phyloP scores from a whole-genome alignment of 2,329 filamentous ascomycete species.

The Trichophyton equinum region DNA sequence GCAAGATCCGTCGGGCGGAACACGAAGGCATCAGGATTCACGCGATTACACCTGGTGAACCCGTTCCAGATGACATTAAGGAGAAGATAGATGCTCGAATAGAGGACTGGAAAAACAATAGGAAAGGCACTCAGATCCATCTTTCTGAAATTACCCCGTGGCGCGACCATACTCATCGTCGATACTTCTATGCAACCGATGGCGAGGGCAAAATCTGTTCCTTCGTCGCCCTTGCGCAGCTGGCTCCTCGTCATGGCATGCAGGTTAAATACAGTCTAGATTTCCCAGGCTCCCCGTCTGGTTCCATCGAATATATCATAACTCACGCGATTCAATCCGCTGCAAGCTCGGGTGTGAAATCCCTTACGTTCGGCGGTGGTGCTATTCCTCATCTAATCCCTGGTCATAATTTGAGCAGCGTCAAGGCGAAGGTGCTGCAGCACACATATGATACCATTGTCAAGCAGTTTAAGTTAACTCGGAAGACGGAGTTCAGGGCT shows the following conservation, averaged over 20 bases:
- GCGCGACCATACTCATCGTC: conserved; percentile 69
- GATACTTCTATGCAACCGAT: conserved; percentile 72
- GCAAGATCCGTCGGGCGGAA: conserved; percentile 70
- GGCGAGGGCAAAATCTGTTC: conserved; percentile 59
- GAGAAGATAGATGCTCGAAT: conserved; percentile 60
- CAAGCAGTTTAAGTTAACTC: conserved; percentile 66
- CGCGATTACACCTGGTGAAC: conserved; percentile 54
- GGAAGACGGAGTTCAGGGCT: conserved; percentile 79
- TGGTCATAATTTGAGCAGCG: conserved; percentile 68
- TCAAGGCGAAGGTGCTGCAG: conserved; percentile 67
- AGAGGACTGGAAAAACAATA: conserved; percentile 62
- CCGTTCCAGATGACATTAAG: conserved; percentile 53
- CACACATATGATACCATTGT: conserved; percentile 72
- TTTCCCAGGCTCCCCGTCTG: conserved; percentile 75
- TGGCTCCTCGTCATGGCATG: conserved; percentile 71
- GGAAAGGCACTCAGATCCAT: conserved; percentile 79
- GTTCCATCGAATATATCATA: conserved; percentile 74
- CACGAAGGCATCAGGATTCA: conserved; percentile 72
- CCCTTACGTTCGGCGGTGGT: conserved; percentile 77
- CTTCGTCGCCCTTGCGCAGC: conserved; percentile 70
- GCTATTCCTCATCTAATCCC: conserved; percentile 61
- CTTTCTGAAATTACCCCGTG: conserved; percentile 81
- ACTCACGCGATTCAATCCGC: conserved; percentile 55
- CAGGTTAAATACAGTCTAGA: conserved; percentile 95
- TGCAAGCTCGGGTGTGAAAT: conserved; percentile 46